phyloP scores from a whole-genome alignment of 305 asterid species.

The Salvia sclarea region DNA sequence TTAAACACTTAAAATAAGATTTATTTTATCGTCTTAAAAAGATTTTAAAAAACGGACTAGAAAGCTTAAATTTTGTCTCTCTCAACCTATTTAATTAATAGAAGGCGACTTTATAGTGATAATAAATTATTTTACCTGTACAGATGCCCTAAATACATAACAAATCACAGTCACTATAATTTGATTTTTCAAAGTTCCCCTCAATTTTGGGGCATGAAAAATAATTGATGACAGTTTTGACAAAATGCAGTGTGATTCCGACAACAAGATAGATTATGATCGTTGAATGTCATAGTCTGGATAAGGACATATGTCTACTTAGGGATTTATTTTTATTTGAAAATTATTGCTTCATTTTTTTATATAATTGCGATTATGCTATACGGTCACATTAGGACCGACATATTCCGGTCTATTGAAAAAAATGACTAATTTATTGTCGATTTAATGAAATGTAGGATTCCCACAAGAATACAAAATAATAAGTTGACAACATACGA shows the following conservation, averaged over 20 bases:
- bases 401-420: no score
- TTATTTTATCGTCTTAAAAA: no score
- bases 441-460: no score
- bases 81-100: no score
- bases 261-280: constrained; percentile 11
- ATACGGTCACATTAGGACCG: no score
- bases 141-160: background rate
- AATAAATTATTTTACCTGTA: background rate
- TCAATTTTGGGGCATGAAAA: background rate
- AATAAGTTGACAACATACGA: no score
- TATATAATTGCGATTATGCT: background rate
- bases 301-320: background rate
- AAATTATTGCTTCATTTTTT: background rate
- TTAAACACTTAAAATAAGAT: no score
- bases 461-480: no score
- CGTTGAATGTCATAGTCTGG: constrained; percentile 3
- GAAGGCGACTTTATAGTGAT: no score
- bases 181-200: constrained; percentile 16
- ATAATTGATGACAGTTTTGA: constrained; percentile 19
- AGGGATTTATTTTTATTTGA: background rate
- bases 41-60: no score
- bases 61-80: no score
- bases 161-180: background rate
- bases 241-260: constrained; percentile 20
- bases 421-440: no score